phyloP scores from a whole-genome alignment of 306 rosid genomes.

The Cercis canadensis region DNA sequence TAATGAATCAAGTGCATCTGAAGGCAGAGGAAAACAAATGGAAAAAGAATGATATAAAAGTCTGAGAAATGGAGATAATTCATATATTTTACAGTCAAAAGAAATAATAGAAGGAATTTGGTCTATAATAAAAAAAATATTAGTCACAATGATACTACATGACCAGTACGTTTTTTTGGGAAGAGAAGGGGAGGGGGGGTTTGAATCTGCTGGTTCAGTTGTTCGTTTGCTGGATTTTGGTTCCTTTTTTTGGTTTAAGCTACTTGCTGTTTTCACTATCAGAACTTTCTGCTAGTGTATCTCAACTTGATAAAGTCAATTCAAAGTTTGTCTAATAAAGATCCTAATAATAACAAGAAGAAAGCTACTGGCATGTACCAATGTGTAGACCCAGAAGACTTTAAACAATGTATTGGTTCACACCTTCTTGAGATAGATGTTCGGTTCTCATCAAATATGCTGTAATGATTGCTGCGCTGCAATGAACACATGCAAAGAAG shows the following conservation, averaged over 20 bases:
- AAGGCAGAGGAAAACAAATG: constrained; percentile 22
- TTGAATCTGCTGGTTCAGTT: background rate
- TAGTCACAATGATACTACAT: background rate
- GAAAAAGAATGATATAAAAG: background rate
- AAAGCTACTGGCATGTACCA: constrained; percentile 42
- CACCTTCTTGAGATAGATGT: constrained; percentile 83
- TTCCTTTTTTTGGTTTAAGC: background rate
- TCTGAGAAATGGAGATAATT: constrained; percentile 11
- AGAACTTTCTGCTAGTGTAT: background rate
- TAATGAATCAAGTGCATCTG: constrained; percentile 89
- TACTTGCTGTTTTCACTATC: background rate
- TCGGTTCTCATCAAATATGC: constrained; percentile 93
- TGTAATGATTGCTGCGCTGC: constrained; percentile 92
- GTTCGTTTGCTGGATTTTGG: background rate
- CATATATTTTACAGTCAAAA: constrained; percentile 1
- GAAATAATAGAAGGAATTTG: background rate
- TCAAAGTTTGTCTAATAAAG: background rate
- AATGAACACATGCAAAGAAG: constrained; percentile 49
- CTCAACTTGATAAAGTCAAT: background rate
- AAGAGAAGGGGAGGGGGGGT: background rate
- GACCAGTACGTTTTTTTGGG: background rate
- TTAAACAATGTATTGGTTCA: constrained; percentile 44
- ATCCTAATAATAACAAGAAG: background rate
- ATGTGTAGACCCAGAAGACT: constrained; percentile 41
- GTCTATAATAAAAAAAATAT: constrained; percentile 5